A percentile compares a stretch with the other conserved stretches of the same genome.
Conservation (phyloP, 192 early-diverging fungal species). For the Linnemannia schmuckeri region DNA sequence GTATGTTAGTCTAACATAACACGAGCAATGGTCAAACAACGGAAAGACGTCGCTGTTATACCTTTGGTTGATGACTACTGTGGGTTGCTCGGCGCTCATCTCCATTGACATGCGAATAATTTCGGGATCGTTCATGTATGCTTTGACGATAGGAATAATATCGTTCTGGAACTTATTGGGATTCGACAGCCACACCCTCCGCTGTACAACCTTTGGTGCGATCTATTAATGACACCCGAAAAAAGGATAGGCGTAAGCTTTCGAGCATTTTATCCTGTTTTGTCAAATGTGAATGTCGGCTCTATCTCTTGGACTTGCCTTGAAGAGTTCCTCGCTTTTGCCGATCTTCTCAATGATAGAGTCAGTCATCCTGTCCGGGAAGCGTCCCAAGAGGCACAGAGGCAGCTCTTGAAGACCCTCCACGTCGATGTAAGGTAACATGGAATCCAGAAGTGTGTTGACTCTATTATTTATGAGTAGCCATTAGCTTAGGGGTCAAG, state of each 20-base stretch:
- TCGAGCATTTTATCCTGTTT: neutral
- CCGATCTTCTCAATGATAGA: conserved; percentile 63
- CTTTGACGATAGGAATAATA: conserved; percentile 46
- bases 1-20: no score
- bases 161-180: conserved; percentile 47
- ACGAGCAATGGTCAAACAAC: neutral
- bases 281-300: neutral
- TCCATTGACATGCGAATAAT: conserved; percentile 47
- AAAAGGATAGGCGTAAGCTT: neutral
- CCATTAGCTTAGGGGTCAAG: neutral
- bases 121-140: conserved; percentile 44
- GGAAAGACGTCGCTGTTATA: neutral
- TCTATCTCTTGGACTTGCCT: conserved; percentile 15
- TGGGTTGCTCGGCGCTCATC: conserved; percentile 43
- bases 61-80: conserved; percentile 50
- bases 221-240: conserved; percentile 17
- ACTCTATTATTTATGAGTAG: conserved; percentile 40
- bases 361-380: conserved; percentile 55
- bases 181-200: conserved; percentile 52
- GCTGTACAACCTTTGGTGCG: conserved; percentile 47
- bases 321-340: conserved; percentile 55
- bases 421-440: conserved; percentile 63
- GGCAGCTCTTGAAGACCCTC: conserved; percentile 65
- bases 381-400: conserved; percentile 62
- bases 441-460: conserved; percentile 54